Percentiles rank a stretch among this genome's conserved stretches.
These are phyloP conservation scores for Candida sp. DNA, from an alignment of 1,139 yeast species.

Conservation along the genomic window DNA sequence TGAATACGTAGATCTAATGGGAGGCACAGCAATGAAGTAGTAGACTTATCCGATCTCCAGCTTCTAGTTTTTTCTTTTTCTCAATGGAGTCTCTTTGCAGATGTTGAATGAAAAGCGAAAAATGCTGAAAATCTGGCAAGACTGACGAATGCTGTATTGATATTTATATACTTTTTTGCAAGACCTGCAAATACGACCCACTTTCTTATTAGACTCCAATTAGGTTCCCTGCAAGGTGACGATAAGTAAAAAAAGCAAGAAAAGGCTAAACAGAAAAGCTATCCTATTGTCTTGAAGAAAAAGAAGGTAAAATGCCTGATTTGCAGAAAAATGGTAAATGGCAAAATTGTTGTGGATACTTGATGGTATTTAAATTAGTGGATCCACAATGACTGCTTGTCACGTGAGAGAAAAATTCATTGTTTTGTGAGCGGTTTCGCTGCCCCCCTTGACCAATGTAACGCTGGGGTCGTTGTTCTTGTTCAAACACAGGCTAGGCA, in stretches of 20 bases:
- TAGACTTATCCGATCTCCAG: too few relatives aligned
- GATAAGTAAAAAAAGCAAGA: background rate
- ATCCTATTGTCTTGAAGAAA: background rate
- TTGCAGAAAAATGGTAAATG: background rate
- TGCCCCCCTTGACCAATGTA: background rate
- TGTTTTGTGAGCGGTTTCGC: background rate
- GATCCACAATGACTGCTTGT: slow-evolving; percentile 3
- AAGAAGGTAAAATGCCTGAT: background rate
- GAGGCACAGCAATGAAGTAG: too few relatives aligned
- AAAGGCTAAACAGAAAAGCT: background rate
- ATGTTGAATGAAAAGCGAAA: background rate
- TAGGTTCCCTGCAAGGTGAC: background rate
- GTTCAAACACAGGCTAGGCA: too few relatives aligned
- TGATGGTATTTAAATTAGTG: background rate
- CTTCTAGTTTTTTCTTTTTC: too few relatives aligned
- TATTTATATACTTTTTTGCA: background rate
- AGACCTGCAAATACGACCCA: background rate
- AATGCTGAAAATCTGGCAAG: background rate
- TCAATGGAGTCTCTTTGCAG: background rate
- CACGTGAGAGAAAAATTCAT: slow-evolving; percentile 1
- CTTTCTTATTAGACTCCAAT: background rate
- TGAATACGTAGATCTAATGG: too few relatives aligned
- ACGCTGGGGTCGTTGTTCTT: too few relatives aligned
- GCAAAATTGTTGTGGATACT: background rate
- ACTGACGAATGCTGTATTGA: background rate